Evolutionary conservation across 176 grass and related monocot species (phyloP), one percentile per base, ranked within the genome.

Genomic region (Elaeis guineensis): DNA sequence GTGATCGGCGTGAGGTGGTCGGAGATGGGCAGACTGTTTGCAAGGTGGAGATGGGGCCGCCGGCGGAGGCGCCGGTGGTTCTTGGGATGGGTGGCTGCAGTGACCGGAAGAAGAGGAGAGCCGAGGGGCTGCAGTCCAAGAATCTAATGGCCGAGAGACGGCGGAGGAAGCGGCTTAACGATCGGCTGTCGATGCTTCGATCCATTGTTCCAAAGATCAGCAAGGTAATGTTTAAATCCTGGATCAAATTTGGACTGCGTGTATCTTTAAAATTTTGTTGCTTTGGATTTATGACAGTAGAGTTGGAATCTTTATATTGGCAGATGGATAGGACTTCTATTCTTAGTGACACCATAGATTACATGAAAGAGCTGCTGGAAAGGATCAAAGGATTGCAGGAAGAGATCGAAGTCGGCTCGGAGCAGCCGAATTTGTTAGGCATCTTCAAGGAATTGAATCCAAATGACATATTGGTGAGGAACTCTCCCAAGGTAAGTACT

Each of bases 131-230:
- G 94, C 94, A 84, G 24, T 98, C 94, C 25, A 98, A 98, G 80
- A 98, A 98, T 71, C 76, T 98, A 20, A 98, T 98, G 94, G 94
- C 94, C 5, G 94, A 98, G 94, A 78, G 94, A 51, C 88, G 94
- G 35, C 81, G 94, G 22, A 81, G 94, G 50, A 98, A 98, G 75
- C 77, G 94, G 52, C 94, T 98, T 56, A 98, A 98, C 66, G 94
- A 98, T 71, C 84, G 94, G 29, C 94, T 98, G 56, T 98, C 94
- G 28, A 98, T 98, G 94, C 88, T 98, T 21, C 75, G 94, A 65
- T 98, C 94, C 73, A 79, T 98, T 23, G 94, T 98, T 59, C 94
- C 94, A 55, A 98, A 93, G 79, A 98, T 98, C 64, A 98, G 94
- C 85, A 98, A 98, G 94, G 94, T 96, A 62, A 18, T 18, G n/a